Conservation (phyloP, 2,329 filamentous ascomycete genomes). For the Colletotrichum filicis region DNA sequence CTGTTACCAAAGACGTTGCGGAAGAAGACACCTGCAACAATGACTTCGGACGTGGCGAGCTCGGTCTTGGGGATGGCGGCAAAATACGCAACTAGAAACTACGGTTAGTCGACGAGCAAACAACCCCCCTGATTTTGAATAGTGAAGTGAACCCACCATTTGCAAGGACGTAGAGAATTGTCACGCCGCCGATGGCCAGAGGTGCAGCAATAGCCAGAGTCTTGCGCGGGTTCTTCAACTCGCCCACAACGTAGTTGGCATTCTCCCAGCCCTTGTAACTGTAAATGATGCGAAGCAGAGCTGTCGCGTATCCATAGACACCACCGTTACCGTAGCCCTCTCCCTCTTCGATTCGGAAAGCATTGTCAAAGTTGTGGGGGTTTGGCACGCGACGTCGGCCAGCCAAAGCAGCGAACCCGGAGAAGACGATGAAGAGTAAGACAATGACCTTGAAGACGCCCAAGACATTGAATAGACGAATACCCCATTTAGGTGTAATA, state of each 20-base stretch:
- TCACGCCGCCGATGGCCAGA: slow-evolving; percentile 67
- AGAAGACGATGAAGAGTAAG: slow-evolving; percentile 69
- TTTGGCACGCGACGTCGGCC: slow-evolving; percentile 59
- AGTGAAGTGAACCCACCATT: slow-evolving; percentile 50
- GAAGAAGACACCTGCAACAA: slow-evolving; percentile 71
- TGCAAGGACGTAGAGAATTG: slow-evolving; percentile 70
- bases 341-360: slow-evolving; percentile 58
- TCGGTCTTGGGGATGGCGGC: slow-evolving; percentile 69
- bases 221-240: slow-evolving; percentile 64
- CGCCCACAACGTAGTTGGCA: slow-evolving; percentile 70
- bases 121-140: too few relatives aligned
- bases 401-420: slow-evolving; percentile 67
- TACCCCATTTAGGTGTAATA: slow-evolving; percentile 65
- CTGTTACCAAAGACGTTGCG: slow-evolving; percentile 68
- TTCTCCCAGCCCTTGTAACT: slow-evolving; percentile 74
- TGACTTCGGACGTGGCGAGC: slow-evolving; percentile 66
- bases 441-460: slow-evolving; percentile 71
- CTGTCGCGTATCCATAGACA: slow-evolving; percentile 65
- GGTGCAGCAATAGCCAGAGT: slow-evolving; percentile 68
- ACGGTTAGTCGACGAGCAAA: background rate
- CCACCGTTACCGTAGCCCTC: slow-evolving; percentile 59
- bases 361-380: slow-evolving; percentile 67
- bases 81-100: slow-evolving; percentile 65
- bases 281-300: slow-evolving; percentile 68
- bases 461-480: slow-evolving; percentile 68